phyloP scores from a whole-genome alignment of 768 basidiomycete genomes.

The Pisolithus albus region DNA sequence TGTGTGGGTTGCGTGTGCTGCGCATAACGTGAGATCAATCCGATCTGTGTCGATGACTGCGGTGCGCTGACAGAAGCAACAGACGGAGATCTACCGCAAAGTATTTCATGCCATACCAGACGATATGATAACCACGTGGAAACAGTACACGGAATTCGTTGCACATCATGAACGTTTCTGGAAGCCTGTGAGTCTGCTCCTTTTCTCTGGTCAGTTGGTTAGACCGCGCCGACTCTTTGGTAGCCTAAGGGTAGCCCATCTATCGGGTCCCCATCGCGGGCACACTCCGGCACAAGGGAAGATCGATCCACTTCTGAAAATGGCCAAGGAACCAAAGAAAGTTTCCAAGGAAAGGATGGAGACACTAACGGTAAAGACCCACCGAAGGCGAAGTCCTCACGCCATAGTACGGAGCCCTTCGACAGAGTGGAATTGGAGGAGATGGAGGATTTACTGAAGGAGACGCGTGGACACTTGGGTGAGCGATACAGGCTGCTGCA shows the following conservation, averaged over 20 bases:
- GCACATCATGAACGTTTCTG: conserved; percentile 67
- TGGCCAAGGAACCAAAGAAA: conserved; percentile 11
- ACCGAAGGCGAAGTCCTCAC: conserved; percentile 27
- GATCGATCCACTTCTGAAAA: conserved; percentile 8
- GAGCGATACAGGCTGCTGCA: conserved; percentile 15
- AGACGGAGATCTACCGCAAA: conserved; percentile 95
- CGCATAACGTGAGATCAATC: conserved; percentile 65
- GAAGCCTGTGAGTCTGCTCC: conserved; percentile 43
- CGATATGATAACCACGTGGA: conserved; percentile 91
- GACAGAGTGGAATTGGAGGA: conserved; percentile 79
- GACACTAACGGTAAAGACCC: conserved; percentile 29
- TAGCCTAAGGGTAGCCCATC: conserved; percentile 39
- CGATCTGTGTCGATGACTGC: neutral
- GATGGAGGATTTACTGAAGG: conserved; percentile 77
- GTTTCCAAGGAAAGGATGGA: conserved; percentile 12
- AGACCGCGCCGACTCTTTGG: neutral
- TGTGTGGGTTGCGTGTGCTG: conserved; percentile 81
- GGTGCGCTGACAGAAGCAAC: neutral
- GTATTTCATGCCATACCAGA: conserved; percentile 94
- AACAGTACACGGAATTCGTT: conserved; percentile 86
- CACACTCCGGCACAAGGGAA: conserved; percentile 53
- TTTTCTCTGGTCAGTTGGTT: neutral
- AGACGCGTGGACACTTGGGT: conserved; percentile 86
- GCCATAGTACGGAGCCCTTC: conserved; percentile 60
- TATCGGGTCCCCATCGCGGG: conserved; percentile 43